Evolutionary conservation across 768 basidiomycete species (phyloP).

Genomic region (Artomyces pyxidatus): DNA sequence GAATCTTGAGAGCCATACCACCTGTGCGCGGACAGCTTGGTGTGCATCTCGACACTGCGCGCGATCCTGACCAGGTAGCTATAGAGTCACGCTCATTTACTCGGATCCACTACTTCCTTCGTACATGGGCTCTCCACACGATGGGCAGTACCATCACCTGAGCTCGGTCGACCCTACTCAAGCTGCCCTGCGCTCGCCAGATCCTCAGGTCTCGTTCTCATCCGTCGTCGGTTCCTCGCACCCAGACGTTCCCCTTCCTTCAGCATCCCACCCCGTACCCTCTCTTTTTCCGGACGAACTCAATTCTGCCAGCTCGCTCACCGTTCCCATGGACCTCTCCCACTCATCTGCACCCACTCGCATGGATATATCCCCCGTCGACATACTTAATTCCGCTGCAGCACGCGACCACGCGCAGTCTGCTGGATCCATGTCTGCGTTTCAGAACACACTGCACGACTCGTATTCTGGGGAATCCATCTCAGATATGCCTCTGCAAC

Average conservation of each 20-base stretch:
- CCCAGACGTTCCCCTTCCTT: constrained; percentile 17
- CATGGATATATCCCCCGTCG: constrained; percentile 15
- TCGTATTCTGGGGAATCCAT: constrained; percentile 5
- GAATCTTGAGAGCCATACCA: not conserved
- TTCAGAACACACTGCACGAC: constrained; percentile 8
- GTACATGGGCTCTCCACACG: constrained; percentile 10
- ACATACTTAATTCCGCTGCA: constrained; percentile 5
- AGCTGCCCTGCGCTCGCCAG: not conserved
- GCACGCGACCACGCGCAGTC: constrained; percentile 7
- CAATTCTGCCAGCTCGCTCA: constrained; percentile 13
- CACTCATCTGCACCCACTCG: constrained; percentile 19
- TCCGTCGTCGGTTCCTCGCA: constrained; percentile 12
- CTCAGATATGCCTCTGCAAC: constrained; percentile 21
- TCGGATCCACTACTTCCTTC: not conserved
- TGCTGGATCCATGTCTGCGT: constrained; percentile 7
- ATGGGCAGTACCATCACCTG: constrained; percentile 9
- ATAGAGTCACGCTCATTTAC: not conserved
- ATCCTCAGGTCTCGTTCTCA: constrained; percentile 6
- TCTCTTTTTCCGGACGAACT: constrained; percentile 20
- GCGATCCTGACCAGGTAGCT: not conserved
- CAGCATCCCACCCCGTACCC: constrained; percentile 13
- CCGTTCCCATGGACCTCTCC: constrained; percentile 17
- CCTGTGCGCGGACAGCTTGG: not conserved
- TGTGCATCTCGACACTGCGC: not conserved
- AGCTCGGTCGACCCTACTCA: not conserved